Conservation (phyloP, 2,329 filamentous ascomycete genomes). For the Teratosphaeria nubilosa region DNA sequence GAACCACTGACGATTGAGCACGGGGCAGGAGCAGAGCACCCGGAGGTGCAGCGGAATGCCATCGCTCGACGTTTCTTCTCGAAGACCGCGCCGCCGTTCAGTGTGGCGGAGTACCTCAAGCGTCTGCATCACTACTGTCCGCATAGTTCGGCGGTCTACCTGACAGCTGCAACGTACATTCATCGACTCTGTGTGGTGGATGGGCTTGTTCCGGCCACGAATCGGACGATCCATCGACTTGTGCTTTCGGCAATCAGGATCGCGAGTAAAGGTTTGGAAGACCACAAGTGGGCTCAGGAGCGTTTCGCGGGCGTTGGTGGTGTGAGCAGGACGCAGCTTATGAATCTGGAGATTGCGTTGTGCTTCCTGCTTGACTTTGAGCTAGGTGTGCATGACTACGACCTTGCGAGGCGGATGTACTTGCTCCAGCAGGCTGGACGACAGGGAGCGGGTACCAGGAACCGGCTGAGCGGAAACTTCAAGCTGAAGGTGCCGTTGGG, state of each 20-base stretch:
- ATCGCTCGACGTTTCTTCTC: conserved; percentile 91
- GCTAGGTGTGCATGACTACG: conserved; percentile 34
- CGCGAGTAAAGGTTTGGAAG: conserved; percentile 91
- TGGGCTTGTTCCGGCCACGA: conserved; percentile 67
- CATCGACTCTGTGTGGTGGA: conserved; percentile 67
- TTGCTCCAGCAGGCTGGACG: conserved; percentile 24
- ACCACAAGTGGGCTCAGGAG: conserved; percentile 74
- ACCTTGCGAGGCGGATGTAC: conserved; percentile 25
- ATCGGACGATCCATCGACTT: conserved; percentile 75
- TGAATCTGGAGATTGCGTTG: conserved; percentile 69
- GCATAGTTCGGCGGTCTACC: conserved; percentile 86
- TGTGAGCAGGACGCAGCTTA: conserved; percentile 71
- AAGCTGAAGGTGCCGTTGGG: conserved; percentile 21
- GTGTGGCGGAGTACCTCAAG: conserved; percentile 71
- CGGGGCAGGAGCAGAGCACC: conserved; percentile 58
- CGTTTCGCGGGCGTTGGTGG: conserved; percentile 82
- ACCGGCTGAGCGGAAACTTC: conserved; percentile 21
- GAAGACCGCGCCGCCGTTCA: conserved; percentile 73
- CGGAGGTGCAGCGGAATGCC: conserved; percentile 69
- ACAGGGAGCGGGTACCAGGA: conserved; percentile 15
- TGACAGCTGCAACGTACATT: conserved; percentile 81
- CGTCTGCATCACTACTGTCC: conserved; percentile 86
- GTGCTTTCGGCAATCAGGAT: conserved; percentile 75
- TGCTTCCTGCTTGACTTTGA: conserved; percentile 68
- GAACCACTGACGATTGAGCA: conserved; percentile 38